These are phyloP conservation scores for Pseudoscleropodium purum DNA, from an alignment of 225 moss, liverwort and hornwort species.

Conservation along the genomic window DNA sequence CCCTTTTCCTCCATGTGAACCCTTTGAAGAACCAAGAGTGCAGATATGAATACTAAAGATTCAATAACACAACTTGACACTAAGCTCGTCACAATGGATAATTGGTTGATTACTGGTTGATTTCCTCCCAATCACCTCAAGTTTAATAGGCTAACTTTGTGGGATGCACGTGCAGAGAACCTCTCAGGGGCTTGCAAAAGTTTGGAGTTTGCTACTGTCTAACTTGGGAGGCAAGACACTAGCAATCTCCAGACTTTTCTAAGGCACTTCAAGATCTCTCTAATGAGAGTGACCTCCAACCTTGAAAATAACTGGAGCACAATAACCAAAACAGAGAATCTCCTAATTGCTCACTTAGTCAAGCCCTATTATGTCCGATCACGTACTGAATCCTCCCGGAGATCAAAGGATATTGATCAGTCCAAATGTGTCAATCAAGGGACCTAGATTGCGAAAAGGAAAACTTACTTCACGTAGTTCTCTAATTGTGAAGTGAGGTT, in stretches of 20 bases:
- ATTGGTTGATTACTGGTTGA: too few species aligned
- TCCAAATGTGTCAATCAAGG: not conserved
- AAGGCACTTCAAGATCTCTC: not conserved
- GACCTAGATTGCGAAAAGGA: not conserved
- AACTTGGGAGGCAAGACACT: not conserved
- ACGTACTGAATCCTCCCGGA: not conserved
- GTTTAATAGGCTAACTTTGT: too few species aligned
- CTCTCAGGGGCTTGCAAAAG: not conserved
- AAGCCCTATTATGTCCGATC: not conserved
- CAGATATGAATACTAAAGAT: not conserved
- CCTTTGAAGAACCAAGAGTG: not conserved
- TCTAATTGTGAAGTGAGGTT: not conserved
- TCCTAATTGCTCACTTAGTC: too few species aligned
- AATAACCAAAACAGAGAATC: not conserved
- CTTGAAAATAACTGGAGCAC: not conserved
- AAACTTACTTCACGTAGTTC: not conserved
- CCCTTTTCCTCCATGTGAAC: not conserved
- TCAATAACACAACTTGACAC: not conserved
- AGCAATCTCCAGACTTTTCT: not conserved
- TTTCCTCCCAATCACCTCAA: too few species aligned
- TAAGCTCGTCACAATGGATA: too few species aligned
- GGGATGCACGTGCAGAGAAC: not conserved
- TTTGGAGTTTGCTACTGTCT: not conserved
- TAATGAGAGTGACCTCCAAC: not conserved
- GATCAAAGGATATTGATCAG: not conserved